Base-by-base conservation (phyloP, 192 early-diverging fungal species). In the Backusella morwellensis region DNA sequence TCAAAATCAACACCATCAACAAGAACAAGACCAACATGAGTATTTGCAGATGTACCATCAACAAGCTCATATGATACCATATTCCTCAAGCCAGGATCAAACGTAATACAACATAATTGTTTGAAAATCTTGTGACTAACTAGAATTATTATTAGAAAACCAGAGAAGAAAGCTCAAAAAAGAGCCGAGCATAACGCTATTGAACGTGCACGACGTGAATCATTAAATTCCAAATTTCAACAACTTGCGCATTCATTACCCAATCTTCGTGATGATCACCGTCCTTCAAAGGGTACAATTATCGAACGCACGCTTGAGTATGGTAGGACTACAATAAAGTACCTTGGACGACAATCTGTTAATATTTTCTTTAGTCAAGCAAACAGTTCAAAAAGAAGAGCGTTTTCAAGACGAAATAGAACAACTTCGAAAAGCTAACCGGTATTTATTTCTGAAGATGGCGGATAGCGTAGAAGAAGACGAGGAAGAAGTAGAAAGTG, bases 161-260 rank as follows among this genome's bases (percentile, higher is more conserved):
- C 56, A 63, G 56, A 63, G 12, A 63, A 63, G 26, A 77, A 77
- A 23, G 76, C 76, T 40, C 69, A 77, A 23, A 70, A 70, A 63
- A 87, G 93, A 44, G 93, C 93, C 21, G 90, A 86, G 36, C 93
- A 95, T 81, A 95, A 95, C 75, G 92, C 92, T 14, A 92, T 93
- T 72, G 93, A 95, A 77, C 83, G 93, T 17, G 93, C 93, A 54
- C 84, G 93, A 66, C 90, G 93, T 35, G 93, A 95, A 83, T 90
- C 85, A 15, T 88, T 95, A 44, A 95, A 95, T 80, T 85, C 84
- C 21, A 89, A 92, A 79, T 95, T 95, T 80, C 92, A 93, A 82
- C 91, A 95, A 40, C 84, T 95, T 36, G 93, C 93, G 12, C 88
- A 91, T 75, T 86, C 93, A 29, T 83, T 95, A 23, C 93, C 93